These are phyloP conservation scores for Allium fistulosum DNA, from an alignment of 106 monocot species.

Conservation along the genomic window DNA sequence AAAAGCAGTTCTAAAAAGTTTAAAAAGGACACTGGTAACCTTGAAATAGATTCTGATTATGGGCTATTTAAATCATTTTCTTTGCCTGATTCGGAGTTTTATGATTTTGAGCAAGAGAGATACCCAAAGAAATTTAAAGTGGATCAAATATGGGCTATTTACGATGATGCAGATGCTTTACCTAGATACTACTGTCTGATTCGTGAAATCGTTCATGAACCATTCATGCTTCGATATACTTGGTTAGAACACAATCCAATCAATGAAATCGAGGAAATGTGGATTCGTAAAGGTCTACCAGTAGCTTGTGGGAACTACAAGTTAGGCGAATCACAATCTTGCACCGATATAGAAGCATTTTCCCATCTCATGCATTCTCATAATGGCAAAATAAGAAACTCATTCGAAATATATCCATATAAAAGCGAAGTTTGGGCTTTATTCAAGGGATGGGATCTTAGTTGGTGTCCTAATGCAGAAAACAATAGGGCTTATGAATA, in stretches of 20 bases:
- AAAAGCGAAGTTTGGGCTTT: constrained; percentile 80
- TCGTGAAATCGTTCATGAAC: constrained; percentile 8
- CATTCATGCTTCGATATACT: constrained; percentile 36
- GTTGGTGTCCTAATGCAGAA: constrained; percentile 35
- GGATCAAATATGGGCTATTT: constrained; percentile 48
- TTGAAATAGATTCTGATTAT: constrained; percentile 5
- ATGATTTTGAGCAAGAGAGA: constrained; percentile 46
- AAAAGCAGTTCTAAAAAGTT: too few species aligned
- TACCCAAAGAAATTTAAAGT: constrained; percentile 23
- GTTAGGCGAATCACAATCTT: constrained; percentile 24
- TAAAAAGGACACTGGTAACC: constrained; percentile 11
- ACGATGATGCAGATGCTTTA: constrained; percentile 53
- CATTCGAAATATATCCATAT: constrained; percentile 44
- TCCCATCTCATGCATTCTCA: constrained; percentile 45
- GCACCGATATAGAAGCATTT: constrained; percentile 30
- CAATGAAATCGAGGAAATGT: constrained; percentile 14
- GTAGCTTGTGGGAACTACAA: constrained; percentile 49
- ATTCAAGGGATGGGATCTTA: constrained; percentile 48
- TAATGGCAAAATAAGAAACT: constrained; percentile 29
- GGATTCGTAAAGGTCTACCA: constrained; percentile 37
- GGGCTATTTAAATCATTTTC: constrained; percentile 8
- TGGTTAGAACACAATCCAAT: constrained; percentile 55
- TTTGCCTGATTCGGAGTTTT: constrained; percentile 70
- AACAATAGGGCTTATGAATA: constrained; percentile 38
- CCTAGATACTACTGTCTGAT: constrained; percentile 54